Percentiles rank a stretch among this genome's conserved stretches.
Evolutionary conservation across 768 basidiomycete genomes (phyloP).

Genomic region (Naganishia vaughanmartiniae): DNA sequence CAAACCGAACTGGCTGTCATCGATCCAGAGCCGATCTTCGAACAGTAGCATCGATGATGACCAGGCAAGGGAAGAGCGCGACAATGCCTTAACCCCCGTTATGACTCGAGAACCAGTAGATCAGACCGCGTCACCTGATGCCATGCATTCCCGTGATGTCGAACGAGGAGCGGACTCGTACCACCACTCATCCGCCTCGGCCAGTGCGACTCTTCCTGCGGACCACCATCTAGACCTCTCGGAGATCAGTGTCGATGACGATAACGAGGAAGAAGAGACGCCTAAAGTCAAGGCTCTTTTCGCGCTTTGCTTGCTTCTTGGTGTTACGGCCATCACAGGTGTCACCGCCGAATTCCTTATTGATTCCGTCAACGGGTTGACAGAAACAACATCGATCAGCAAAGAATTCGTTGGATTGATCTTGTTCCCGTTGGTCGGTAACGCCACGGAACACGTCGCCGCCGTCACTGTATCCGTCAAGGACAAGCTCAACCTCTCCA

Average conservation of each 20-base stretch:
- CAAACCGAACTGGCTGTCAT: conserved; percentile 43
- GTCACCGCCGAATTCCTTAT: conserved; percentile 60
- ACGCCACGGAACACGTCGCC: conserved; percentile 86
- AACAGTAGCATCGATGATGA: conserved; percentile 8
- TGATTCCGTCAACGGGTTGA: conserved; percentile 58
- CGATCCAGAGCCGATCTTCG: conserved; percentile 31
- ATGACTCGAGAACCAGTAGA: conserved; percentile 15
- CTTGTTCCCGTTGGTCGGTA: conserved; percentile 83
- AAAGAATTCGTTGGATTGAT: conserved; percentile 85
- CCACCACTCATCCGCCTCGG: background rate
- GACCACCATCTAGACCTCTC: background rate
- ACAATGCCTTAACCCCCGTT: conserved; percentile 15
- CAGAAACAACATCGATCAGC: conserved; percentile 59
- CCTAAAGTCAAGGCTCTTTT: conserved; percentile 47
- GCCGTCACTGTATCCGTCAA: conserved; percentile 90
- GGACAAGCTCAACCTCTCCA: conserved; percentile 74
- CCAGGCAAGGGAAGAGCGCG: background rate
- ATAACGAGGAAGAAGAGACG: conserved; percentile 47
- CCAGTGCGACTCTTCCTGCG: background rate
- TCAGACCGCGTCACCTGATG: background rate
- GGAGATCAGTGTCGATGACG: conserved; percentile 17
- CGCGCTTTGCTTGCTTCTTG: conserved; percentile 39
- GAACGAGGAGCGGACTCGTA: conserved; percentile 1
- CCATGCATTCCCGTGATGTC: background rate
- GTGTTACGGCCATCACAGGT: conserved; percentile 55